Base-by-base conservation (phyloP, 768 basidiomycete genomes). In the Boletus subparvulus region DNA sequence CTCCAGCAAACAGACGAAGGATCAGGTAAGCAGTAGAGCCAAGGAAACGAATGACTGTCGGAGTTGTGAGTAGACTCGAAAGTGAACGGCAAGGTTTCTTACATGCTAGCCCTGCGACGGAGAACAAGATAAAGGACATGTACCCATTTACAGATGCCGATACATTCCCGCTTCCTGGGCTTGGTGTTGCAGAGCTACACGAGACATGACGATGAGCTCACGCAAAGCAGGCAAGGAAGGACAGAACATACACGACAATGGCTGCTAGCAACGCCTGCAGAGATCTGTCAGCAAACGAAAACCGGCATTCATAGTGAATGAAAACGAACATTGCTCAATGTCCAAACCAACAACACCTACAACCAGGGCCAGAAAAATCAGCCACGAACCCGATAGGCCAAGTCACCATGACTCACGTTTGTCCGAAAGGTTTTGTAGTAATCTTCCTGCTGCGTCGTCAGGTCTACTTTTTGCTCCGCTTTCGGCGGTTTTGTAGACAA, bases 391-490 rank as follows among this genome's bases (percentile, higher is more conserved):
- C 42, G 14, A 43, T 33, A 17, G 17, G 17, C 44, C 33, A 16
- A 32, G 44, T 39, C 37, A 17, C n/a, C 11, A 17, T 9, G 26
- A 42, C 82, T 67, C 60, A 83, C 81, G 28, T 96, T 96, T 3
- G 96, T 98, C 59, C 96, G 80, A 72, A 98, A 95, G 7, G 81
- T 82, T 61, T 88, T 79, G 69, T 95, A 95, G 72, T 89, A 93
- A 76, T 96, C 92, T 68, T 94, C 90, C 70, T 92, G 85, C 60
- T 79, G 65, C 5, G 87, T 89, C 56, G 73, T 69, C 32, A 69
- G 65, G 69, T 94, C 90, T 0, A 80, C 79, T 61, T 81, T 87
- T 28, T 74, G 66, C 30, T 88, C 87, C 47, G 73, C 82, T 70
- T 90, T 90, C 3, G 90, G 88, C 28, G 91, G 78, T 71, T 94